phyloP scores from a whole-genome alignment of 768 basidiomycete species.

The Tremella fuciformis region DNA sequence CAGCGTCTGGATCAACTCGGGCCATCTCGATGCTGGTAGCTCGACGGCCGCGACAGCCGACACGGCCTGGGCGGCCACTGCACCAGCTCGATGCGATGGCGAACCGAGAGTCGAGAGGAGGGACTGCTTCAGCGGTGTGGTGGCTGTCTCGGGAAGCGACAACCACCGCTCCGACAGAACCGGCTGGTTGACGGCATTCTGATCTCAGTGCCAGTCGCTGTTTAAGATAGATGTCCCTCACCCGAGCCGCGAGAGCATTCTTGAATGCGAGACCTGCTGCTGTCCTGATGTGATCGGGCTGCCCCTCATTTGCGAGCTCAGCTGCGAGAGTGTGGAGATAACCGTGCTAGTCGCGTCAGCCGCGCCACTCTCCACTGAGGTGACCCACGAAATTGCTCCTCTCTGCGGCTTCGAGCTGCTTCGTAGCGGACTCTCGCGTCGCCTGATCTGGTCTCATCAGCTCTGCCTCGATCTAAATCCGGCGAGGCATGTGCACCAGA shows the following conservation, averaged over 20 bases:
- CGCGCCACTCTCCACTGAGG: conserved; percentile 1
- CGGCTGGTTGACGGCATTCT: conserved; percentile 73
- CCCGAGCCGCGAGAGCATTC: conserved; percentile 86
- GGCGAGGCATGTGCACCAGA: no score
- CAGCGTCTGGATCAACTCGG: conserved; percentile 79
- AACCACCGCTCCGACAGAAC: conserved; percentile 80
- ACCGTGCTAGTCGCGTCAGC: conserved; percentile 62
- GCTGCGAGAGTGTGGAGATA: conserved; percentile 88
- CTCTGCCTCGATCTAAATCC: not conserved
- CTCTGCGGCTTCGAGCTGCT: conserved; percentile 80
- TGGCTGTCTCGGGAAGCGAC: conserved; percentile 64
- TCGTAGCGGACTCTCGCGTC: conserved; percentile 87
- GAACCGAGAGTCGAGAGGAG: conserved; percentile 79
- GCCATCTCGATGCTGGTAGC: conserved; percentile 82
- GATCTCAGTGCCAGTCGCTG: not conserved
- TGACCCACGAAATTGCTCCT: conserved; percentile 80
- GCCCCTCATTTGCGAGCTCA: conserved; percentile 74
- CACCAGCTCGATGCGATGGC: conserved; percentile 66
- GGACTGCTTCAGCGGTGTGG: conserved; percentile 81
- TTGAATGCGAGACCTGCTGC: conserved; percentile 97
- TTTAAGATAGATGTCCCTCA: conserved; percentile 55
- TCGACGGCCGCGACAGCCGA: conserved; percentile 92
- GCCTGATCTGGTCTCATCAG: conserved; percentile 63
- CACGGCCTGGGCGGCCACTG: conserved; percentile 88
- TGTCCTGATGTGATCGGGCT: conserved; percentile 72